Evolutionary conservation across 768 basidiomycete genomes (phyloP), one percentile per base, ranked within the genome.

Genomic region (Amanita pseudoporphyria): DNA sequence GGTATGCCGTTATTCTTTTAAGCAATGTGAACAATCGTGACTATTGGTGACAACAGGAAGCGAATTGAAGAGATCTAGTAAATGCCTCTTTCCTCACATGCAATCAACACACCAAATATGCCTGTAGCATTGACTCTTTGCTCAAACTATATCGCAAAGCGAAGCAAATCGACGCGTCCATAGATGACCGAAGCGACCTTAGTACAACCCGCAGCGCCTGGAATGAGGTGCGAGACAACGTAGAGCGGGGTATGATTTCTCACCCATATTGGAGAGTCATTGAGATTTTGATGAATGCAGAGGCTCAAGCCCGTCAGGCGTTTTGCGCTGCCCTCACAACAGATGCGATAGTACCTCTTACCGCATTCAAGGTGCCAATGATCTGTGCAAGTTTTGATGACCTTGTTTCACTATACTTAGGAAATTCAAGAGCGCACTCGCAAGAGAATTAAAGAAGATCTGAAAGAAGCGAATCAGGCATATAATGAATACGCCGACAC

Each of bases 351-450:
- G 76, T 67, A 49, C 81, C 82, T 7, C 68, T 95, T 45, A 73
- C 73, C 26, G 58, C 71, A 30, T 65, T 94, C 40, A 89, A 82
- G 74, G 89, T 51, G 3, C 45, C 28, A 30, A n/a, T 40, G 32
- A 37, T 30, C n/a, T 28, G 19, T 40, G 18, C 30, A 5, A 16
- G 28, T 9, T 47, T 48, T 52, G 49, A 52, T 26, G n/a, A 32
- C 30, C 24, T n/a, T 38, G 26, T n/a, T 49, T 41, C 35, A 33
- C 10, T 50, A 24, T 49, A 44, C 16, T 13, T 53, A 92, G 89
- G 91, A 94, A 57, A 85, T 84, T 9, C 92, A 95, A 69, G 88
- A 90, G 47, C 79, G 93, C 32, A 94, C 90, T n/a, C 76, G 88
- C 41, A 88, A 89, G 61, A 81, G 89, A 22, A 85, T 96, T 63